Evolutionary conservation across 371 early-diverging fungal genomes (phyloP).

Genomic region (Mucor mucedo): DNA sequence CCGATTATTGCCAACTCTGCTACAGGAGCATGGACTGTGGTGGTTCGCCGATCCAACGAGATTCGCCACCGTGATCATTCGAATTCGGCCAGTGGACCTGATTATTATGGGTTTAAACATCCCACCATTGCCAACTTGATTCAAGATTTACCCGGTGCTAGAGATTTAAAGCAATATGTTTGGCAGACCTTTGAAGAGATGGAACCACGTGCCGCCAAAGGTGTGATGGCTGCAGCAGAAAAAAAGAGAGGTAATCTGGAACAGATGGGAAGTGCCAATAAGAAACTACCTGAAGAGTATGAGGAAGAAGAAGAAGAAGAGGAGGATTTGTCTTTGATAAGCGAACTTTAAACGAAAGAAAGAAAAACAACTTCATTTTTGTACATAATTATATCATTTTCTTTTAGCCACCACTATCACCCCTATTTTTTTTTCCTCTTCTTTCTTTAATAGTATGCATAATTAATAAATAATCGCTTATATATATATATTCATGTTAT

Average conservation of each 20-base stretch:
- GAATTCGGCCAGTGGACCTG: conserved; percentile 88
- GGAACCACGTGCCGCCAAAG: conserved; percentile 55
- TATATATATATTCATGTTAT: not conserved
- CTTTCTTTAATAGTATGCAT: not conserved
- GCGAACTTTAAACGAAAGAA: too few species aligned
- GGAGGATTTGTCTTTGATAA: not conserved
- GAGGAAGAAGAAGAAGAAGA: conserved; percentile 12
- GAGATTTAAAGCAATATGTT: conserved; percentile 73
- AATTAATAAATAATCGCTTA: too few species aligned
- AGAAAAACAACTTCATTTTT: too few species aligned
- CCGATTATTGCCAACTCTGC: conserved; percentile 79
- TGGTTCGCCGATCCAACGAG: conserved; percentile 78
- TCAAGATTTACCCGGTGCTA: conserved; percentile 83
- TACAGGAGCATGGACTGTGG: conserved; percentile 92
- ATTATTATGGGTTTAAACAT: conserved; percentile 90
- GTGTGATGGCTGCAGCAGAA: conserved; percentile 56
- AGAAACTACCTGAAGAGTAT: conserved; percentile 32
- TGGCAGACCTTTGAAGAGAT: conserved; percentile 73
- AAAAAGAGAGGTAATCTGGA: conserved; percentile 58
- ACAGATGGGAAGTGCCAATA: conserved; percentile 56
- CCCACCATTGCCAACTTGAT: conserved; percentile 88
- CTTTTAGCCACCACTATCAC: too few species aligned
- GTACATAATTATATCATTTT: not conserved
- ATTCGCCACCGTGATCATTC: conserved; percentile 81
- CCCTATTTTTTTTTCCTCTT: too few species aligned